Evolutionary conservation across 371 early-diverging fungal species (phyloP).

Genomic region (Blakeslea trispora): DNA sequence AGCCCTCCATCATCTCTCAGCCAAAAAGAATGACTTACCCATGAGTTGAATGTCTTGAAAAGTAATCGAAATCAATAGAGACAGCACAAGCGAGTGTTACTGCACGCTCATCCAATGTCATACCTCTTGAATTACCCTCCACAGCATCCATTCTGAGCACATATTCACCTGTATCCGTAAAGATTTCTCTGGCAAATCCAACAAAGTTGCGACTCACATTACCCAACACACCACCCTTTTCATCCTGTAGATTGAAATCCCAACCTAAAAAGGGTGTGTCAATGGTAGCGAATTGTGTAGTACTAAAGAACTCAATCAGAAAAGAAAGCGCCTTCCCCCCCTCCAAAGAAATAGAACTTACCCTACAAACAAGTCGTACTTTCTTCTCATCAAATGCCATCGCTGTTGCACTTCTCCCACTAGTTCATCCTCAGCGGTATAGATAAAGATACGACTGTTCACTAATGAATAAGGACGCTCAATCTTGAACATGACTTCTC

Average conservation of each 20-base stretch:
- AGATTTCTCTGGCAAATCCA: constrained; percentile 86
- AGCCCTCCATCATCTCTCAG: background rate
- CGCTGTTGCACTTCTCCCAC: constrained; percentile 90
- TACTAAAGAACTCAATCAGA: constrained; percentile 20
- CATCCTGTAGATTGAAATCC: constrained; percentile 78
- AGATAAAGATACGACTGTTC: constrained; percentile 75
- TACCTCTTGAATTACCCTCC: constrained; percentile 51
- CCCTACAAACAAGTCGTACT: constrained; percentile 80
- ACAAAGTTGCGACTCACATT: constrained; percentile 82
- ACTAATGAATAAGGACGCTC: constrained; percentile 77
- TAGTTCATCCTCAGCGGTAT: constrained; percentile 57
- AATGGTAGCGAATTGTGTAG: constrained; percentile 75
- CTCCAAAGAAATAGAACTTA: constrained; percentile 11
- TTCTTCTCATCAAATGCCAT: constrained; percentile 85
- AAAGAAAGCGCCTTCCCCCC: no score
- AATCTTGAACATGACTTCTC: constrained; percentile 75
- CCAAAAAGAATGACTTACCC: constrained; percentile 51
- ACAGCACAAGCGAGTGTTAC: constrained; percentile 83
- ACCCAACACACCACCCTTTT: constrained; percentile 58
- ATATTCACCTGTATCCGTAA: constrained; percentile 88
- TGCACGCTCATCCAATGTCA: constrained; percentile 84
- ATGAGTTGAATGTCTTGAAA: constrained; percentile 75
- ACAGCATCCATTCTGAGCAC: constrained; percentile 77
- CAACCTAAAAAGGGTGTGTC: constrained; percentile 79
- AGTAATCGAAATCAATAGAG: constrained; percentile 92